Conservation (phyloP, 129 eudicot species). For the Helianthus annuus region HanXRQr2.0-SUNRISE NC_035445.2:136878489-136878988, state of each 20-base stretch:
- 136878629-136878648: background rate
- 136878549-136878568: too few species aligned
- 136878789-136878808: too few species aligned
- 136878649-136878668: background rate
- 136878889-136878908: background rate
- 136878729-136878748: background rate
- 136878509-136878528: too few species aligned
- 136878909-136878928: background rate
- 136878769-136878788: background rate
- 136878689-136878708: background rate
- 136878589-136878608: too few species aligned
- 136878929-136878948: background rate
- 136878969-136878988: background rate
- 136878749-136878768: background rate
- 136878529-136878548: too few species aligned
- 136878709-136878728: background rate
- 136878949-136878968: background rate
- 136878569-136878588: too few species aligned
- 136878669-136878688: background rate
- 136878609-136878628: too few species aligned
- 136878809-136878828: background rate
- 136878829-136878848: background rate
- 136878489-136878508: too few species aligned
- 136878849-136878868: background rate
- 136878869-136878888: background rate